Base-by-base conservation (phyloP, 148 eudicot genomes). In the Dianthus caryophyllus region DNA sequence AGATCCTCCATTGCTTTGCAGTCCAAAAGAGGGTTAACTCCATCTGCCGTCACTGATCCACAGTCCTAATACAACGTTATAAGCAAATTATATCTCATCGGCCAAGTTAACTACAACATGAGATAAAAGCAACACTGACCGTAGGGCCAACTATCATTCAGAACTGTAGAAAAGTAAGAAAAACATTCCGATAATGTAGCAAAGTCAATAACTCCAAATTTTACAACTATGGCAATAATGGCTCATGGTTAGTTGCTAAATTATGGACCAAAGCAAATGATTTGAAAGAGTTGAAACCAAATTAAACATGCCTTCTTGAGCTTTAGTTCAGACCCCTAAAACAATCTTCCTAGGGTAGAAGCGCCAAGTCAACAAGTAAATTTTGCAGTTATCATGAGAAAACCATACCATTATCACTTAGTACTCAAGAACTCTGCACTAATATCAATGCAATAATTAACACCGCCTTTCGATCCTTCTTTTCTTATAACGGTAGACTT, bases 1-100 rank as follows among this genome's bases (percentile, higher is more conserved):
- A 92, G 83, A 64, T 87, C 84, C 80, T 89, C 96, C 77, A 92
- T 67, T 59, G 98, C 91, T 74, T 71, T 77, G 81, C 96, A 92
- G 41, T 78, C 68, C 57, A 85, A 74, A 60, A 92, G 85, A 80
- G 77, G 75, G 17, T 59, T 67, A 43, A 79, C 78, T 24, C 94
- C 98, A 38, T 78, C 62, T 2, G 59, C 62, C 12, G 98, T 93
- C 71, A 89, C 72, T 77, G 84, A 70, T 54, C 98, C 98, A 76
- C 98, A 93, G 51, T 93, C 98, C 98, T 93, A 68, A 68, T 55
- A 49, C 54, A 26, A 58, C 15, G 61, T n/a, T 64, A 55, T 13
- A 54, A 22, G 47, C 30, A 21, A 17, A 29, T 59, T 6, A 64
- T 25, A 16, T 70, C 11, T 16, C 18, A 43, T 61, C 41, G 65